A percentile compares a stretch with the other conserved stretches of the same genome.
Evolutionary conservation across 2,329 filamentous ascomycete species (phyloP).

Genomic region (Endoconidiophora laricicola): DNA sequence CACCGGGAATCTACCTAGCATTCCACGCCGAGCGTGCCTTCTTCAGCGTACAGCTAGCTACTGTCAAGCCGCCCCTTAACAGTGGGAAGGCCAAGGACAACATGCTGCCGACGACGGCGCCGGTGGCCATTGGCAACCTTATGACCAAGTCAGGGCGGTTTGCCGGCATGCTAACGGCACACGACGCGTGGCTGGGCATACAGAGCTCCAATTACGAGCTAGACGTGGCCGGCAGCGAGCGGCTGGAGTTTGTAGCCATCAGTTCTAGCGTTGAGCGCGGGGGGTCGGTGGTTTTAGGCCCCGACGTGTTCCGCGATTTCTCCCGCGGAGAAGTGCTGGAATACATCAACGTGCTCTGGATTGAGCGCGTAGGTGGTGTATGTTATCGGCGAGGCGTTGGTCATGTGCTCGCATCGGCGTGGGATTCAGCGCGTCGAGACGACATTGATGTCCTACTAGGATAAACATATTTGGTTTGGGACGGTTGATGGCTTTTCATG

Average conservation of each 20-base stretch:
- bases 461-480: conserved; percentile 14
- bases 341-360: conserved; percentile 30
- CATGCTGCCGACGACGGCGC: conserved; percentile 21
- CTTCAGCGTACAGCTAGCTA: conserved; percentile 26
- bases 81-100: background rate
- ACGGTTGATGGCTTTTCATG: background rate
- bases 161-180: conserved; percentile 28
- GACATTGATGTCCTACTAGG: conserved; percentile 27
- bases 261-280: conserved; percentile 25
- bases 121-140: conserved; percentile 28
- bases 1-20: conserved; percentile 24
- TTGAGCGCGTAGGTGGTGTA: conserved; percentile 28
- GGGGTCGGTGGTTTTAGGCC: conserved; percentile 25
- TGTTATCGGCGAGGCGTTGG: conserved; percentile 27
- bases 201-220: conserved; percentile 29
- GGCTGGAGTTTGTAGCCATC: conserved; percentile 28
- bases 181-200: conserved; percentile 29
- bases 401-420: conserved; percentile 25
- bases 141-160: conserved; percentile 22
- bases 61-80: conserved; percentile 17
- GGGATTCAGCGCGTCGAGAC: conserved; percentile 24
- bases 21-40: conserved; percentile 25
- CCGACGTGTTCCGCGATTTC: conserved; percentile 25
- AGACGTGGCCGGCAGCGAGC: conserved; percentile 22
- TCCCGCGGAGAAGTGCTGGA: conserved; percentile 25